phyloP scores from a whole-genome alignment of 768 basidiomycete species.

The Lenzites betulinus region DNA sequence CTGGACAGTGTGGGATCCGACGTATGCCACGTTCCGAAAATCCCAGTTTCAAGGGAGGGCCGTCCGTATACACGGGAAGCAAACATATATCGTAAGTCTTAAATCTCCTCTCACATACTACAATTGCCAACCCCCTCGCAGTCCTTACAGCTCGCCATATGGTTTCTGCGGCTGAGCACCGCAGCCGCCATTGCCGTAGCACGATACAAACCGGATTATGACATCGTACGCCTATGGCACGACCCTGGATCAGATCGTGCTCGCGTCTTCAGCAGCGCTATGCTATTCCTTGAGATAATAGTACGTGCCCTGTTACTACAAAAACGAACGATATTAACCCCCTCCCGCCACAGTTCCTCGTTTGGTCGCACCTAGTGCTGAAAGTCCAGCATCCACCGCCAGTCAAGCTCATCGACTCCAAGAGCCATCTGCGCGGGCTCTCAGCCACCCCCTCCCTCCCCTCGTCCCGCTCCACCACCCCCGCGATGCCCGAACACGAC shows the following conservation, averaged over 20 bases:
- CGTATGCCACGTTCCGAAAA: constrained; percentile 60
- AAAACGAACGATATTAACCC: neutral
- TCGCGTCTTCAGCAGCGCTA: constrained; percentile 49
- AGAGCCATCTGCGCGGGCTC: constrained; percentile 36
- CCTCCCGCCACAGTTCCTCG: constrained; percentile 44
- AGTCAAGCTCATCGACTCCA: constrained; percentile 68
- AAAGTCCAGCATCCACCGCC: constrained; percentile 68
- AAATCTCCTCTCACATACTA: neutral
- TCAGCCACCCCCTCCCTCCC: constrained; percentile 25
- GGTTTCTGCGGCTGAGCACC: constrained; percentile 58
- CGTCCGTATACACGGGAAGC: constrained; percentile 66
- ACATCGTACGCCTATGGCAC: constrained; percentile 39
- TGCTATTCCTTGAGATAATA: constrained; percentile 52
- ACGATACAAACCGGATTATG: constrained; percentile 43
- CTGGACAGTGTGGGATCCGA: constrained; percentile 89
- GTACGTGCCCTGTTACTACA: constrained; percentile 42
- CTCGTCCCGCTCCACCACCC: constrained; percentile 39
- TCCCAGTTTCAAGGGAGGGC: constrained; percentile 72
- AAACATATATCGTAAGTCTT: constrained; percentile 57
- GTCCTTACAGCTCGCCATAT: constrained; percentile 60
- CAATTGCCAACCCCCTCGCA: constrained; percentile 31
- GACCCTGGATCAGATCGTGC: constrained; percentile 39
- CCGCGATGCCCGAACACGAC: constrained; percentile 55
- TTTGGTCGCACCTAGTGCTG: constrained; percentile 54
- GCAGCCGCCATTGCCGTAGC: constrained; percentile 46